Evolutionary conservation across 2,329 filamentous ascomycete species (phyloP), one percentile per base, ranked within the genome.

Genomic region (Xylariaceae sp.): DNA sequence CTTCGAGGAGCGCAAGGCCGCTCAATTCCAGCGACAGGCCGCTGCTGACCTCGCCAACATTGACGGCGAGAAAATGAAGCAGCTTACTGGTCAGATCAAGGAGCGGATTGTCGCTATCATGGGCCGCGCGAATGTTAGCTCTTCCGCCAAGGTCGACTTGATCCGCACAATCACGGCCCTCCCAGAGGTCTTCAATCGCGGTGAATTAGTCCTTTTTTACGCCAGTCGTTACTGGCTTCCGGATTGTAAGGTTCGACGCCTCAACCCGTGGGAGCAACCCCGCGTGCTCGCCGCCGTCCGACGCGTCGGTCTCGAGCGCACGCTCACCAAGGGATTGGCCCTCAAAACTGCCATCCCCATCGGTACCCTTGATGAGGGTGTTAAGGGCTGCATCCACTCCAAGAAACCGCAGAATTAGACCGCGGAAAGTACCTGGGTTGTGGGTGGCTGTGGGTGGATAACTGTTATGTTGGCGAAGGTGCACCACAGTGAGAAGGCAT

Each of bases 1-100:
- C 1, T 2, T 2, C 4, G 8, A 52, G 1, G 56, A 61, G 10
- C 2, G 8, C 2, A 10, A 35, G 0, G 56, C 52, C 0, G 51
- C 35, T 6, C 11, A 35, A 3, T 61, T 7, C 9, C 44, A 50
- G n/a, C 18, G 52, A 4, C 1, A 9, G 5, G 23, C 53, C 0
- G 5, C 17, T 1, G 18, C 50, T 9, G 37, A 17, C 4, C 45
- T 1, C 1, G 23, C 4, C 2, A 6, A 54, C 2, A 44, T 59
- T 6, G 51, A 49, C 0, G 2, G 2, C 1, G 45, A 9, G 1
- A 7, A 8, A 8, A 47, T 59, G 1, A n/a, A 11, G 0, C 53
- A 59, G 0, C 3, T 62, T 1, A 18, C 56, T 11, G 10, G 15
- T 1, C 56, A 62, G 34, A 34, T 59, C 17, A 51, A 51, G 42